Percentiles rank a stretch among this genome's conserved stretches.
phyloP scores from a whole-genome alignment of 2,329 filamentous ascomycete genomes.

The Monosporascus sp. region DNA sequence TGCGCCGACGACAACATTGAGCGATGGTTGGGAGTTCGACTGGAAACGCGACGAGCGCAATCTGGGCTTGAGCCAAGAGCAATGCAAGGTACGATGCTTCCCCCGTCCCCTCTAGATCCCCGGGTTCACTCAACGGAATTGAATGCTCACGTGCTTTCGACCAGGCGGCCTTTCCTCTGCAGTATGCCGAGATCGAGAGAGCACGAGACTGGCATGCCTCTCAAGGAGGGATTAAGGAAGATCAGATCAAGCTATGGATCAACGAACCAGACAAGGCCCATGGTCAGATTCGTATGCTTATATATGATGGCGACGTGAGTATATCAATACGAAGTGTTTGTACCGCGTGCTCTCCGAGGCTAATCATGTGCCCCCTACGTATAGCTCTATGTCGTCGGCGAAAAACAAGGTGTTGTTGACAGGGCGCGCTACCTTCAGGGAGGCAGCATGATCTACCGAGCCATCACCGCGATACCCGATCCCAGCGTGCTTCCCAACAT shows the following conservation, averaged over 20 bases:
- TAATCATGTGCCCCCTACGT: not conserved
- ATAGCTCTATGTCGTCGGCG: slow-evolving; percentile 2
- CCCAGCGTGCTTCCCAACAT: slow-evolving; percentile 37
- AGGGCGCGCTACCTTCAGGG: slow-evolving; percentile 16
- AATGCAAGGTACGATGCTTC: slow-evolving; percentile 10
- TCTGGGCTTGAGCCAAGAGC: slow-evolving; percentile 13
- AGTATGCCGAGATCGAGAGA: slow-evolving; percentile 20
- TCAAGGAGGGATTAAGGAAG: slow-evolving; percentile 4
- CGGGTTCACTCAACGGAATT: not conserved
- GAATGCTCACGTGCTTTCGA: not conserved
- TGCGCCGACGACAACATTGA: not conserved
- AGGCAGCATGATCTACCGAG: slow-evolving; percentile 42
- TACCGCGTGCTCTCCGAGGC: not conserved
- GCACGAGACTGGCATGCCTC: slow-evolving; percentile 7
- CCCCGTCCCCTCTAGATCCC: not conserved
- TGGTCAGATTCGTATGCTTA: slow-evolving; percentile 28
- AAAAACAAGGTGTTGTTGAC: slow-evolving; percentile 5
- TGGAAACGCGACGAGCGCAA: slow-evolving; percentile 16
- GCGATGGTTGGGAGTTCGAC: slow-evolving; percentile 1
- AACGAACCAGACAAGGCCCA: slow-evolving; percentile 15
- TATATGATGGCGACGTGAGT: slow-evolving; percentile 22
- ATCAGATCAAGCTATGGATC: slow-evolving; percentile 15
- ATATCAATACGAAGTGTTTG: too few species aligned
- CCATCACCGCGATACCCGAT: slow-evolving; percentile 34
- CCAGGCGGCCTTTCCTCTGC: slow-evolving; percentile 16